Evolutionary conservation across 805 yeast genomes (phyloP).

Genomic region (Candida morakotiae): DNA sequence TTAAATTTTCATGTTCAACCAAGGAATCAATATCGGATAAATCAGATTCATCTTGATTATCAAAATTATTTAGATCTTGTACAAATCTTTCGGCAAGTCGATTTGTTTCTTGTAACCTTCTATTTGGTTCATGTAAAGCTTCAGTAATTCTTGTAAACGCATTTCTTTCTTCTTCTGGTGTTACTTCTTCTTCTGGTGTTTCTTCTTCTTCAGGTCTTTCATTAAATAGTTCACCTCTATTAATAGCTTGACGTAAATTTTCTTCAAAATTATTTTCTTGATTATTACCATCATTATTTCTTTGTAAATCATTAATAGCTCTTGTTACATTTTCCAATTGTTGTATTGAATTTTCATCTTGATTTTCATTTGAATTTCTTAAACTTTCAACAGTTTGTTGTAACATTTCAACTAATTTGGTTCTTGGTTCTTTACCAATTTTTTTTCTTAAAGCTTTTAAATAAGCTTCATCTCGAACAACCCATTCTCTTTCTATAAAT

Average conservation of each 20-base stretch:
- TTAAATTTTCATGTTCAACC: slow-evolving; percentile 1
- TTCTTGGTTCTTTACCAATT: slow-evolving; percentile 54
- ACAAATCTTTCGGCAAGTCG: not conserved
- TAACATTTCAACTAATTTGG: slow-evolving; percentile 36
- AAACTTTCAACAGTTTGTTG: slow-evolving; percentile 24
- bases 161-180: not conserved
- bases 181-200: slow-evolving; percentile 6
- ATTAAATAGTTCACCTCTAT: slow-evolving; percentile 8
- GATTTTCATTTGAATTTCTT: slow-evolving; percentile 18
- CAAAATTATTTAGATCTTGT: not conserved
- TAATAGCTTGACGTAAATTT: slow-evolving; percentile 16
- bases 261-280: slow-evolving; percentile 12
- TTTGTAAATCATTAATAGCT: slow-evolving; percentile 25
- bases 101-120: too few species aligned
- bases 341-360: slow-evolving; percentile 20
- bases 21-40: not conserved
- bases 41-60: not conserved
- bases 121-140: too few species aligned
- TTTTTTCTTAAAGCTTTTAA: slow-evolving; percentile 51
- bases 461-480: slow-evolving; percentile 67
- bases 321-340: slow-evolving; percentile 22
- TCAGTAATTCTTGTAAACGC: too few species aligned
- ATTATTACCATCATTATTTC: slow-evolving; percentile 5
- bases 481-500: slow-evolving; percentile 66
- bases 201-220: not conserved